A percentile compares a stretch with the other conserved stretches of the same genome.
These are phyloP conservation scores for Pythium biforme DNA, from an alignment of 352 stramenopile species.

Conservation along the genomic window DNA sequence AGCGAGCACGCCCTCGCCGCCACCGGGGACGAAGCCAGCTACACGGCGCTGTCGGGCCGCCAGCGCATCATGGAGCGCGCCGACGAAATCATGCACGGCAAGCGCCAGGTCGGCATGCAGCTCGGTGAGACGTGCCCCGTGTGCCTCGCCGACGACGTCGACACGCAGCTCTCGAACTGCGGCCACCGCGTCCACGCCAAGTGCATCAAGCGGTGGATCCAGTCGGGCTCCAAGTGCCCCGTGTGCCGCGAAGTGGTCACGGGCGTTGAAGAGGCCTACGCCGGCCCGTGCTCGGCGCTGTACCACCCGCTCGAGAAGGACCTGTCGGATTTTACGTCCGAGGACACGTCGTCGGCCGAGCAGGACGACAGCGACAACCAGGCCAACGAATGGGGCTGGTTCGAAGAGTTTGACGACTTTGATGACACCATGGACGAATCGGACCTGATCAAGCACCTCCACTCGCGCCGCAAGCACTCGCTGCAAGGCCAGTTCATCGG, in stretches of 20 bases:
- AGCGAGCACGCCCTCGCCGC: slow-evolving; percentile 1
- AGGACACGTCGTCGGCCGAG: slow-evolving; percentile 35
- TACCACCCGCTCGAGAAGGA: slow-evolving; percentile 53
- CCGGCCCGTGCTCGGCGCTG: slow-evolving; percentile 29
- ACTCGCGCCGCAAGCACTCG: slow-evolving; percentile 30
- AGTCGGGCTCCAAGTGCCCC: slow-evolving; percentile 60
- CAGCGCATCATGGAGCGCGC: slow-evolving; percentile 50
- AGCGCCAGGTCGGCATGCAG: slow-evolving; percentile 64
- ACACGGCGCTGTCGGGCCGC: slow-evolving; percentile 18
- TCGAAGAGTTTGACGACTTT: slow-evolving; percentile 77
- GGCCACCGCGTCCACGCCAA: slow-evolving; percentile 73
- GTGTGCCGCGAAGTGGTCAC: slow-evolving; percentile 65
- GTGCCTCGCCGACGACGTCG: slow-evolving; percentile 69
- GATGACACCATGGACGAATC: slow-evolving; percentile 45
- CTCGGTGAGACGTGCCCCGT: slow-evolving; percentile 64
- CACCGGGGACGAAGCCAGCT: slow-evolving; percentile 8
- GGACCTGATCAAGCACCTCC: slow-evolving; percentile 36
- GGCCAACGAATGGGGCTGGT: slow-evolving; percentile 77
- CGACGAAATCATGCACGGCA: slow-evolving; percentile 61
- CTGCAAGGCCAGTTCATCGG: slow-evolving; percentile 22
- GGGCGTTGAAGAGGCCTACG: slow-evolving; percentile 53
- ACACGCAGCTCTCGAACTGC: slow-evolving; percentile 63
- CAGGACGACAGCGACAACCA: slow-evolving; percentile 34
- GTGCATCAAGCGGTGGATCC: slow-evolving; percentile 77
- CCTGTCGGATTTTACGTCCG: slow-evolving; percentile 38